These are phyloP conservation scores for Pestalotiopsis sp. DNA, from an alignment of 2,329 filamentous ascomycete species.

Conservation along the genomic window DNA sequence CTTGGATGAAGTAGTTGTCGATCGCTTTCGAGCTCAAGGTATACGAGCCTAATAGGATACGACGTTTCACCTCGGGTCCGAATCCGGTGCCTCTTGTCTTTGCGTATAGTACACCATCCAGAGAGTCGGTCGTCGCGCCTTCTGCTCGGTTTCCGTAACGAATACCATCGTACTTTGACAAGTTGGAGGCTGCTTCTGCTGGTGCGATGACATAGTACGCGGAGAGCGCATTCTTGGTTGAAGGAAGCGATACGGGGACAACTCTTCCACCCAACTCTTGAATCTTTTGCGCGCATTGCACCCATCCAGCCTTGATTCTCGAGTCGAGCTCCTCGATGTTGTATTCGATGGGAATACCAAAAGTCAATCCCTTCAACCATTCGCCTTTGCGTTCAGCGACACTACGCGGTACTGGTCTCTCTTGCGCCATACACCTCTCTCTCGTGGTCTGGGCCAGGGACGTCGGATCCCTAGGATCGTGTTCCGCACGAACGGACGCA, in stretches of 20 bases:
- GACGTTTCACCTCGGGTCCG: slow-evolving; percentile 81
- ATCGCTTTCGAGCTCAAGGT: slow-evolving; percentile 87
- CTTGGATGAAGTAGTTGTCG: slow-evolving; percentile 95
- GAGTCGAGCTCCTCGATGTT: slow-evolving; percentile 82
- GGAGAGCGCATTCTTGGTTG: slow-evolving; percentile 82
- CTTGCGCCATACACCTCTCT: slow-evolving; percentile 38
- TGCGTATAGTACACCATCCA: slow-evolving; percentile 72
- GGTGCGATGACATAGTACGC: slow-evolving; percentile 96
- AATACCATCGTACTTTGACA: slow-evolving; percentile 97
- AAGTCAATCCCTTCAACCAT: slow-evolving; percentile 38
- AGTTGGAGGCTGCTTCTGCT: slow-evolving; percentile 92
- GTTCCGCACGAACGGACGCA: slow-evolving; percentile 46
- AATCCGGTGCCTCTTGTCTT: slow-evolving; percentile 75
- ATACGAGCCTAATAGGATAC: slow-evolving; percentile 89
- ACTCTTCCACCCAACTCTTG: slow-evolving; percentile 69
- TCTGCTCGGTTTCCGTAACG: slow-evolving; percentile 73
- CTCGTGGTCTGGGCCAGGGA: slow-evolving; percentile 64
- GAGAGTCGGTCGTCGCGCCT: slow-evolving; percentile 50
- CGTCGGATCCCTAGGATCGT: slow-evolving; percentile 77
- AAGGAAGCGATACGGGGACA: slow-evolving; percentile 77
- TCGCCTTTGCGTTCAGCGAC: neutral
- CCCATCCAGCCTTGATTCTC: slow-evolving; percentile 72
- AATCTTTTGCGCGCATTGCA: slow-evolving; percentile 60
- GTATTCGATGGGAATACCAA: slow-evolving; percentile 75
- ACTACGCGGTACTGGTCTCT: slow-evolving; percentile 21